Evolutionary conservation across 768 basidiomycete genomes (phyloP).

Genomic region (Leucosporidium scottii): DNA sequence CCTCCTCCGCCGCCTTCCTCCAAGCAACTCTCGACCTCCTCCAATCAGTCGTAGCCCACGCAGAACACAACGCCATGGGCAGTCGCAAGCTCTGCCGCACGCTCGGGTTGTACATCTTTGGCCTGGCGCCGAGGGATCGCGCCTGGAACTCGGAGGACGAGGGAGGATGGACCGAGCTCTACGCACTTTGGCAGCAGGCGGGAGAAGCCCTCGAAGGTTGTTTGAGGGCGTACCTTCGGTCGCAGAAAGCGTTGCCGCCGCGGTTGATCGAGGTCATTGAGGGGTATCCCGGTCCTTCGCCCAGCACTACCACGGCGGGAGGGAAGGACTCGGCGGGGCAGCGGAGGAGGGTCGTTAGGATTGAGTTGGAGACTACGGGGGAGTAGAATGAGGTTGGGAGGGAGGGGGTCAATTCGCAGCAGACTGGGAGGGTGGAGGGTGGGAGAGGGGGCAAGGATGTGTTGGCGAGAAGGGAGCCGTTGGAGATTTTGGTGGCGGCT

Average conservation of each 20-base stretch:
- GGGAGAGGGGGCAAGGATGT: not conserved
- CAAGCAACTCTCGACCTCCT: constrained; percentile 4
- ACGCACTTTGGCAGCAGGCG: not conserved
- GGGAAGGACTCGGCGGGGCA: not conserved
- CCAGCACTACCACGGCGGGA: too few relatives aligned
- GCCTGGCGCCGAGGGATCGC: not conserved
- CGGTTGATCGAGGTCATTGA: constrained; percentile 10
- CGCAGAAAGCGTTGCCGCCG: constrained; percentile 15
- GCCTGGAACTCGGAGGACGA: not conserved
- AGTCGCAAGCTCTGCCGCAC: constrained; percentile 2
- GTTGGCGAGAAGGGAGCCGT: constrained; percentile 7
- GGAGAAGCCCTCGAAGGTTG: constrained; percentile 20
- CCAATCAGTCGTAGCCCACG: constrained; percentile 15
- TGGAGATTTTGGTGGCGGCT: constrained; percentile 12
- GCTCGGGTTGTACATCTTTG: constrained; percentile 24
- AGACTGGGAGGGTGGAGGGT: constrained; percentile 11
- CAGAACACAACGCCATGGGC: constrained; percentile 26
- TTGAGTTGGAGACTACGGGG: constrained; percentile 16
- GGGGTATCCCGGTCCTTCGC: not conserved
- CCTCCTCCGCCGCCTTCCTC: constrained; percentile 5
- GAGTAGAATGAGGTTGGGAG: constrained; percentile 4
- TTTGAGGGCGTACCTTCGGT: constrained; percentile 13
- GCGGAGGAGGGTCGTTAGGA: constrained; percentile 1
- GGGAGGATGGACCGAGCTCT: not conserved
- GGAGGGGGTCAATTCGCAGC: constrained; percentile 17